Evolutionary conservation across 495 filamentous ascomycete genomes (phyloP).

Genomic region (Penicillium atrosanguineum): DNA sequence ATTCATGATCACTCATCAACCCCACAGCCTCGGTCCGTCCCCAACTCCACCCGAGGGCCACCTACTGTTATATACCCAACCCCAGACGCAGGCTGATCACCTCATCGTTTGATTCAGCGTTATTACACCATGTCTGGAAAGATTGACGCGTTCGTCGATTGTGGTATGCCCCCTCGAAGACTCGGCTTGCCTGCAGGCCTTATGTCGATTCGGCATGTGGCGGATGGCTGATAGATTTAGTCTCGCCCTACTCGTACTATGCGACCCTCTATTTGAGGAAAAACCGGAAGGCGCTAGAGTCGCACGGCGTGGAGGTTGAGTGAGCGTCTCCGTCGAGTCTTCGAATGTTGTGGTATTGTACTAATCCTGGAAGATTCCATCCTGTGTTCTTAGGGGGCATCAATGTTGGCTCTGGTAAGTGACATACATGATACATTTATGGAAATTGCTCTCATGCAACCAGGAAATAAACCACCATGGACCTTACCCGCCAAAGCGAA

Average conservation of each 20-base stretch:
- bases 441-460: not conserved
- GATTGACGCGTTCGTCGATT: slow-evolving; percentile 29
- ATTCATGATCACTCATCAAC: slow-evolving; percentile 28
- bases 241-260: slow-evolving; percentile 69
- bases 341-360: not conserved
- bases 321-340: slow-evolving; percentile 28
- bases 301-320: slow-evolving; percentile 62
- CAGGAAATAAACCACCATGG: slow-evolving; percentile 75
- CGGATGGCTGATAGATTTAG: slow-evolving; percentile 34
- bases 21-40: slow-evolving; percentile 25
- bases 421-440: not conserved
- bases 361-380: slow-evolving; percentile 49
- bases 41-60: slow-evolving; percentile 19
- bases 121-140: slow-evolving; percentile 21
- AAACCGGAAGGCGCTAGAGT: slow-evolving; percentile 49
- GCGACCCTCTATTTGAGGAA: slow-evolving; percentile 56
- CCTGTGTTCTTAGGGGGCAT: slow-evolving; percentile 75
- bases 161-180: slow-evolving; percentile 15
- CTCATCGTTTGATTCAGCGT: not conserved
- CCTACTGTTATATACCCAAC: slow-evolving; percentile 8
- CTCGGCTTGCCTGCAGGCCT: too few relatives aligned
- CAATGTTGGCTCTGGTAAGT: slow-evolving; percentile 59
- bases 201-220: not conserved
- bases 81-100: not conserved
- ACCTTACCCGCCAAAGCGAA: slow-evolving; percentile 61